Base-by-base conservation (phyloP, 257 asterid species). In the Echites panduratus region DNA sequence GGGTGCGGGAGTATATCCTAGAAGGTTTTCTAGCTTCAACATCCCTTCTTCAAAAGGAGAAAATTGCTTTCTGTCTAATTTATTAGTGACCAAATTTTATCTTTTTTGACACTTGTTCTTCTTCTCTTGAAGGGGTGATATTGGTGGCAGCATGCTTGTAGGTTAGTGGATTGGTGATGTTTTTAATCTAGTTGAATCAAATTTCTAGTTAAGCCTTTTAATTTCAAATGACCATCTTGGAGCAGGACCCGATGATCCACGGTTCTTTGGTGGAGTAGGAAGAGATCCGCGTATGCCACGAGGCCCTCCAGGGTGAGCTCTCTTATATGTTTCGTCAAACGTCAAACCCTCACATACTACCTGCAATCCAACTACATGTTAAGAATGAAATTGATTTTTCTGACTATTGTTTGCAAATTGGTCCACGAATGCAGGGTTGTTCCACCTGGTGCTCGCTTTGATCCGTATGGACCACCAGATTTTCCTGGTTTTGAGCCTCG, bases 371-470 rank as follows among this genome's bases (percentile, higher is more conserved):
- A 24, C 1, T 11, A 26, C 9, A 35, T 7, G 24, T 16, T 38
- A 62, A 32, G 68, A 62, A 35, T 17, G 26, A 38, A 61, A 35
- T 35, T 7, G 35, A 45, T 72, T 58, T 72, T 5, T 14, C 6
- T 32, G 12, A 16, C 66, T 57, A 1, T 5, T 40, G 5, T 45
- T 17, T 47, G 12, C 13, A 10, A 20, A 41, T 20, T 47, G 8
- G 24, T 22, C 24, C 24, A 52, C 32, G 48, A 53, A 16, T 75
- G 68, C 86, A 89, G 96, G 80, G 89, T 85, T 77, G 81, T 85
- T 47, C 98, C 97, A 1, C 97, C 97, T 54, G 97, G 98, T 52
- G 96, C 93, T 24, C 96, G 91, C 44, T 93, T 93, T 75, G 98
- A 93, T 80, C 98, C 97, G 9, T 85, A 68, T 79, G 98, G 97